Base-by-base conservation (phyloP, 768 basidiomycete genomes). In the Boletellus sp. region DNA sequence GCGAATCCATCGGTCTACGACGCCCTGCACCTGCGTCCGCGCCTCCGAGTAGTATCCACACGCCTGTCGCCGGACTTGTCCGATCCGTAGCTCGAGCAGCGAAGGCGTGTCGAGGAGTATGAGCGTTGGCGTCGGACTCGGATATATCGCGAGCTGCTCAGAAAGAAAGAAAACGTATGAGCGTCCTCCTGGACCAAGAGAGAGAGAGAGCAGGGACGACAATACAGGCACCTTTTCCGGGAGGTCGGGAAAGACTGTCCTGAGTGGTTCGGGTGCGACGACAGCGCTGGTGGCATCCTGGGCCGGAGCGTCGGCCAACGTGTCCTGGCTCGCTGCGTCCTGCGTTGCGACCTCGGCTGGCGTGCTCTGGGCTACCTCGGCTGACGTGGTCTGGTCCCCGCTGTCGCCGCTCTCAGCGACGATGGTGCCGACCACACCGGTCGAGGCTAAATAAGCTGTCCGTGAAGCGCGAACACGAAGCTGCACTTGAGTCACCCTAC, bases 81-180 rank as follows among this genome's bases (percentile, higher is more conserved):
- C 85, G 50, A 98, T 92, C 51, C 85, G 81, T 31, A 75, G 71
- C 67, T 94, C 87, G 26, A 97, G 78, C 17, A 79, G 78, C 1
- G 88, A 86, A 3, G 84, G 85, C 4, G 76, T 77, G 56, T 90
- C 86, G 42, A 90, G 77, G 8, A 97, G 79, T 20, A 89, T 58
- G 34, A 92, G 69, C 12, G 87, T 83, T 7, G 78, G 70, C 11
- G 77, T 75, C 2, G 80, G 74, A 6, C 66, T 59, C 2, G 89
- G 78, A 73, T 97, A 96, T 71, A 97, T 90, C 23, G 92, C 81
- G 45, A 87, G 81, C 94, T 97, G 11, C 19, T n/a, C 9, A 23
- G 9, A 33, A 34, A 20, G 24, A 15, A 33, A 19, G 3, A 31
- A 20, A 22, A 20, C n/a, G 17, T 2, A n/a, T 19, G 36, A 17